Evolutionary conservation across 2,329 filamentous ascomycete species (phyloP), one percentile per base, ranked within the genome.

Genomic region (Talaromyces verruculosus): DNA sequence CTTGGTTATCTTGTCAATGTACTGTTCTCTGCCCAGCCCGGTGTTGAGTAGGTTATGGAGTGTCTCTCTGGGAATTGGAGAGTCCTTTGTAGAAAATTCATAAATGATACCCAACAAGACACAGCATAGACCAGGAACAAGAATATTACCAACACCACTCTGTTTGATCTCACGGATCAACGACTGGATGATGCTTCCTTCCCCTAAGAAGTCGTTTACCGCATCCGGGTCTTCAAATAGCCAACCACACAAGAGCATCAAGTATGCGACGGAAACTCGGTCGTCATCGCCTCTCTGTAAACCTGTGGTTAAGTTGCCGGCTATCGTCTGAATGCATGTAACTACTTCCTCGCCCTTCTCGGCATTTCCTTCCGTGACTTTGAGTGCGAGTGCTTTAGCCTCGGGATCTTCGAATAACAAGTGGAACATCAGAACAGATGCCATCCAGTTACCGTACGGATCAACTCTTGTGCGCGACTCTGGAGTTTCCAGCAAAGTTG

Each of bases 1-100:
- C 68, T 89, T 90, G 28, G 86, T 87, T 45, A 99, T 84, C 68
- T 89, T 89, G 76, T 96, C 91, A 64, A 96, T 87, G 74, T 97
- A 99, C 72, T 89, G 89, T 71, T 97, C 93, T 70, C 93, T 88
- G 45, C 93, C 92, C 72, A 98, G 85, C 66, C 89, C 88, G 53
- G 89, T 88, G 33, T 87, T 84, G 41, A 99, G 82, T 33, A 97
- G 85, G 28, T 90, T 88, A 72, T 96, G 91, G 53, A 99, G 81
- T 10, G 90, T 93, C 28, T 88, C 84, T 67, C 95, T 86, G 5
- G 94, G 87, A 61, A 99, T 89, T 0, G 95, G 92, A 0, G 94
- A 98, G 78, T 99, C 95, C 75, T 96, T 97, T 0, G 94, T 97
- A 10, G 94, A 98, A 74, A 98, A 99, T 73, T 99, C 95, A 75